Conservation (phyloP, 179 eudicot genomes). For the Sideroxylon spinosum region DNA sequence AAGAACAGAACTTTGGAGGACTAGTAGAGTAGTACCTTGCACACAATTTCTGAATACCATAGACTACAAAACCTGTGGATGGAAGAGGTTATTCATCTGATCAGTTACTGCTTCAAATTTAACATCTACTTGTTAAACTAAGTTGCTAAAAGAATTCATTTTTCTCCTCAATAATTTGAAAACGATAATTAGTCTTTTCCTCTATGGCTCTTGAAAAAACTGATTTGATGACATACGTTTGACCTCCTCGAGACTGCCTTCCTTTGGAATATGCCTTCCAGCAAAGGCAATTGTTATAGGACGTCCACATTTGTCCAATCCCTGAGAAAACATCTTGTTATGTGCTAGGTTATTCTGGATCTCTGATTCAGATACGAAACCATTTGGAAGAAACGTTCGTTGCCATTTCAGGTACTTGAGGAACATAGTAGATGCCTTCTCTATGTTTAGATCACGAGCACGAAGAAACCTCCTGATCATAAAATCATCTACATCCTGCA, state of each 20-base stretch:
- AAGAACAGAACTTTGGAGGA: background rate
- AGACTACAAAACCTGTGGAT: conserved; percentile 59
- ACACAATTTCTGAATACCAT: conserved; percentile 56
- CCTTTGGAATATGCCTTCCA: conserved; percentile 38
- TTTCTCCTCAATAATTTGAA: no score
- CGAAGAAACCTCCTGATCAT: conserved; percentile 65
- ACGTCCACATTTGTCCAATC: conserved; percentile 51
- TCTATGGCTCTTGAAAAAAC: no score
- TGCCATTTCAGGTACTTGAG: conserved; percentile 64
- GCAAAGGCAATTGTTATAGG: conserved; percentile 43
- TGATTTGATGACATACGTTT: conserved; percentile 28
- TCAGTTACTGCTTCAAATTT: background rate
- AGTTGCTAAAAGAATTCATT: background rate
- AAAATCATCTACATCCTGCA: conserved; percentile 66
- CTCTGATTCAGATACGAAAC: conserved; percentile 45
- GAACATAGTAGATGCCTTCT: conserved; percentile 56
- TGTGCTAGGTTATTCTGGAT: conserved; percentile 52
- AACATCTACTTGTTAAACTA: background rate
- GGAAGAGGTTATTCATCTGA: background rate
- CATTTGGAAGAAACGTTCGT: conserved; percentile 50
- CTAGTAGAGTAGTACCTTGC: conserved; percentile 39
- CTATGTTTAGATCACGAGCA: conserved; percentile 63
- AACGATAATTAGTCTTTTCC: no score
- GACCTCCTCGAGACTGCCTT: conserved; percentile 58
- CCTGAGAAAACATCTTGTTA: conserved; percentile 57